Conservation (phyloP, 331 rosid species). For the Acacia pycnantha region DNA sequence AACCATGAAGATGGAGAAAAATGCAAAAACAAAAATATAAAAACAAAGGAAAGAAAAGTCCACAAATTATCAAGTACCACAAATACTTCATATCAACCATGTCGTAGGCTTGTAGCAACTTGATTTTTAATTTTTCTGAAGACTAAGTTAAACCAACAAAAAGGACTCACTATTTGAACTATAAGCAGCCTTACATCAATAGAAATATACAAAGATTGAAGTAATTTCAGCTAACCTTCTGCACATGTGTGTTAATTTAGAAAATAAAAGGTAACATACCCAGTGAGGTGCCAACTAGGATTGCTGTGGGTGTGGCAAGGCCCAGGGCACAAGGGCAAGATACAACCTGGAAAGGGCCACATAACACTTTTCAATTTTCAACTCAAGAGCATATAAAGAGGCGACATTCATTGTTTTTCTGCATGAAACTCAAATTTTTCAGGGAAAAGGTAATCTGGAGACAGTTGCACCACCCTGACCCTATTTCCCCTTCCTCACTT, state of each 20-base stretch:
- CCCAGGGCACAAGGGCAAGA: constrained; percentile 99
- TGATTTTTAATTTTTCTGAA: constrained; percentile 11
- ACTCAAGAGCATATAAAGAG: constrained; percentile 9
- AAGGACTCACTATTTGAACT: constrained; percentile 32
- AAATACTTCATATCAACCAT: neutral
- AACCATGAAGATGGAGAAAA: constrained; percentile 3
- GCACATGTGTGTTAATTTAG: neutral
- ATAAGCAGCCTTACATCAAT: constrained; percentile 6
- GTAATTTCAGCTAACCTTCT: neutral
- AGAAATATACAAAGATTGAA: constrained; percentile 18
- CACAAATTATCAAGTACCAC: neutral
- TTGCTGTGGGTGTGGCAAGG: constrained; percentile 99
- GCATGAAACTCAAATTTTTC: constrained; percentile 6
- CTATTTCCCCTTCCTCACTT: constrained; percentile 2
- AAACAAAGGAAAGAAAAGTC: neutral
- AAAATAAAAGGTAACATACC: constrained; percentile 51
- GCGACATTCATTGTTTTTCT: constrained; percentile 1
- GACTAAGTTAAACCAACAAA: constrained; percentile 1
- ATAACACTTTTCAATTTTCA: neutral
- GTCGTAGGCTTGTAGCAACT: neutral
- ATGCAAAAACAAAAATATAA: neutral
- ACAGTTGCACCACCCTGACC: neutral
- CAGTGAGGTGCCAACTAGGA: constrained; percentile 94
- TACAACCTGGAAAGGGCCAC: constrained; percentile 67
- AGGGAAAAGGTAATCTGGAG: constrained; percentile 22